Evolutionary conservation across 2,329 filamentous ascomycete species (phyloP), one percentile per base, ranked within the genome.

Genomic region (Cladophialophora carrionii): DNA sequence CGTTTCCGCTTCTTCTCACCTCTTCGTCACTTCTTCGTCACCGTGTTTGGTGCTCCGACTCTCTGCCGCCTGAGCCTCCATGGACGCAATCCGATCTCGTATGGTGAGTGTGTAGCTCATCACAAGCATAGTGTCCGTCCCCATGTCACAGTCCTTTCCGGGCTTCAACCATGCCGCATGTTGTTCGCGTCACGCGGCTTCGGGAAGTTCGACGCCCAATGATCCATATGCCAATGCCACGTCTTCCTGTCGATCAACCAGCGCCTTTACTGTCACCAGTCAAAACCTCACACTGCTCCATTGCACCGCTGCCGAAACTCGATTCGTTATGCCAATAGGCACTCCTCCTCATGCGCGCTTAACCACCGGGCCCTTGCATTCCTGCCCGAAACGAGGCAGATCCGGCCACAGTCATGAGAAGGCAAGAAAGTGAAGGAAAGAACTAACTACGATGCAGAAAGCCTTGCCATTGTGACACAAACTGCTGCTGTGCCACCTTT

Each of bases 361-460:
- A 41, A 58, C 32, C 29, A 17, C 41, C n/a, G 46, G 24, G 17
- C 17, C 24, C 56, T 58, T 58, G 56, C 41, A 49, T 49, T 58
- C 31, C 56, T 58, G 56, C 56, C 56, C 41, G 41, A 57, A 24
- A 49, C n/a, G 56, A 43, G 24, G 41, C 24, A 31, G 24, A 9
- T 29, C 14, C 46, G 26, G 17, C 12, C 17, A 26, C 46, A 6
- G 9, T 24, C 31, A 12, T 10, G 9, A 29, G 37, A 58, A 12
- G 37, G 20, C n/a, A 26, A 31, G 37, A 22, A 8, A 22, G 7
- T 32, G 37, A 32, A 31, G 31, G 24, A 49, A 46, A 34, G 31
- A 46, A 24, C 26, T 20, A 58, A 22, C 41, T 24, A 58, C 41
- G 20, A 17, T 22, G 22, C 14, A 34, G 37, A 20, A 34, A 29